These are phyloP conservation scores for Fusarium domesticum DNA, from an alignment of 2,329 filamentous ascomycete genomes.

Conservation along the genomic window DNA sequence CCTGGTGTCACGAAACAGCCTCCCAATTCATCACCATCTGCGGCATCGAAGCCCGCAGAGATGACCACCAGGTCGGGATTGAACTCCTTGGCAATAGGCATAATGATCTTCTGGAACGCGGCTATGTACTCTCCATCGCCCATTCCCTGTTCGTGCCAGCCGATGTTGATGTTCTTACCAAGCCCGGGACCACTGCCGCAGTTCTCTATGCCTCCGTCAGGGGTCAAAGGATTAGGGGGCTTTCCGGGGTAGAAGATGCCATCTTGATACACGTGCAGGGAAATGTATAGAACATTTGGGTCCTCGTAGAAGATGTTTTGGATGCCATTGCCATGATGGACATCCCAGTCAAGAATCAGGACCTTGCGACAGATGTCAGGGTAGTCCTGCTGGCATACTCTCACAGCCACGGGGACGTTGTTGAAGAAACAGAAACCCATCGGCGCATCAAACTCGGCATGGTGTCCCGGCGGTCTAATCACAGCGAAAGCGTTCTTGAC, in stretches of 20 bases:
- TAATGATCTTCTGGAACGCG: constrained; percentile 91
- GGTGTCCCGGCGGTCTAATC: constrained; percentile 91
- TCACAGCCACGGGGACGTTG: constrained; percentile 91
- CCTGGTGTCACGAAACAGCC: constrained; percentile 87
- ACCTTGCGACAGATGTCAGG: constrained; percentile 82
- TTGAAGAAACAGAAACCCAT: constrained; percentile 99
- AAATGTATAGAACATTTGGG: constrained; percentile 93
- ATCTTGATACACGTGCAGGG: constrained; percentile 81
- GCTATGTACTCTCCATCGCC: constrained; percentile 96
- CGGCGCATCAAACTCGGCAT: constrained; percentile 79
- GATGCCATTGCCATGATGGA: constrained; percentile 81
- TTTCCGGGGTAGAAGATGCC: constrained; percentile 81
- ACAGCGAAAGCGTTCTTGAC: constrained; percentile 96
- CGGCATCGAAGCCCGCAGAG: constrained; percentile 93
- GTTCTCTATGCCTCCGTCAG: constrained; percentile 60
- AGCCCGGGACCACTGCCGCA: constrained; percentile 54
- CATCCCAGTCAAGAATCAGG: constrained; percentile 89
- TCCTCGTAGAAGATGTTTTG: constrained; percentile 96
- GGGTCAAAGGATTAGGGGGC: constrained; percentile 54
- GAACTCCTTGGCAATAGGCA: constrained; percentile 94
- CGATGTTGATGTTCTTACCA: constrained; percentile 65
- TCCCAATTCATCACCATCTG: constrained; percentile 87
- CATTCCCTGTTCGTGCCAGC: constrained; percentile 73
- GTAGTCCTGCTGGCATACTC: constrained; percentile 78
- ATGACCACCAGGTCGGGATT: constrained; percentile 92